phyloP scores from a whole-genome alignment of 2,329 filamentous ascomycete genomes.

The Lizonia empirigonia region DNA sequence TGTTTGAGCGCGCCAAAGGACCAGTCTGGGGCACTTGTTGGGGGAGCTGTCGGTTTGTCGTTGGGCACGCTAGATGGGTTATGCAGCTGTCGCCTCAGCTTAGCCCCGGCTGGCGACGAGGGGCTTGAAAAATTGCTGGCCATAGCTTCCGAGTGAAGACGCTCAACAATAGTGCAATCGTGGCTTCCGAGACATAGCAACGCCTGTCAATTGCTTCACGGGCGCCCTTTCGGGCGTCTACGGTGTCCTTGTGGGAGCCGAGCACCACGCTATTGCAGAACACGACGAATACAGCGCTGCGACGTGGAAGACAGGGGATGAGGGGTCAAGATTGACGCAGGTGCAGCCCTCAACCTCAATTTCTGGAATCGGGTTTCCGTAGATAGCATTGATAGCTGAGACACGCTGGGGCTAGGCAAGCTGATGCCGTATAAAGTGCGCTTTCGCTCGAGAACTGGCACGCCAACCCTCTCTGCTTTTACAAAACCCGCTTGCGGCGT shows the following conservation, averaged over 20 bases:
- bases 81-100: slow-evolving; percentile 19
- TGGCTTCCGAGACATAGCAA: slow-evolving; percentile 7
- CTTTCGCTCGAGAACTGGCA: slow-evolving; percentile 14
- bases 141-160: slow-evolving; percentile 25
- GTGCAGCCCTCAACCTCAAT: slow-evolving; percentile 20
- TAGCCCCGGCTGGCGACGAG: slow-evolving; percentile 25
- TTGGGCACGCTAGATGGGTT: slow-evolving; percentile 20
- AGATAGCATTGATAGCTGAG: slow-evolving; percentile 16
- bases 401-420: slow-evolving; percentile 20
- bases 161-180: slow-evolving; percentile 40
- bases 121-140: slow-evolving; percentile 27
- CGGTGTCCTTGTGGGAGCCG: not conserved
- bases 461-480: slow-evolving; percentile 14
- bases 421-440: slow-evolving; percentile 20
- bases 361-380: slow-evolving; percentile 2
- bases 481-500: slow-evolving; percentile 11
- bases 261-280: slow-evolving; percentile 2
- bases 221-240: not conserved
- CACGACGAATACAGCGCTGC: slow-evolving; percentile 10
- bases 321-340: slow-evolving; percentile 22
- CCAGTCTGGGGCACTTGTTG: slow-evolving; percentile 32
- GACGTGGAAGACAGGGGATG: slow-evolving; percentile 15
- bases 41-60: slow-evolving; percentile 22
- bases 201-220: not conserved
- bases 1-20: slow-evolving; percentile 10